Conservation (phyloP, 345 rosid species). For the Eucalyptus pauciflora region DNA sequence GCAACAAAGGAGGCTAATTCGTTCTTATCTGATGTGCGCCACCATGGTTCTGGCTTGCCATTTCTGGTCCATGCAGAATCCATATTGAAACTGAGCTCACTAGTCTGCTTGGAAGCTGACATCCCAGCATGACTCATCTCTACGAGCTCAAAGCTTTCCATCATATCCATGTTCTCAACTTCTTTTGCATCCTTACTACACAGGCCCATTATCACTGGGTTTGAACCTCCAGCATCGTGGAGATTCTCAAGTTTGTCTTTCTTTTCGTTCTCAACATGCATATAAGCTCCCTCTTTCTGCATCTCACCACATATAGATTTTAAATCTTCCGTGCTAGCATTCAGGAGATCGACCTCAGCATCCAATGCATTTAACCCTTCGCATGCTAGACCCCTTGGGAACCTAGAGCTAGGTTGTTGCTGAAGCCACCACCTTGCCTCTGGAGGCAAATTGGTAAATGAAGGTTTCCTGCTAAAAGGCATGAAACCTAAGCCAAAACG, state of each 20-base stretch:
- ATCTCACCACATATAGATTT: not conserved
- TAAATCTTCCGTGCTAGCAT: constrained; percentile 5
- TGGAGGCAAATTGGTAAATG: constrained; percentile 33
- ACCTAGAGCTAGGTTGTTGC: constrained; percentile 48
- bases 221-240: not conserved
- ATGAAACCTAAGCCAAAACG: constrained; percentile 36
- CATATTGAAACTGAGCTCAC: constrained; percentile 26
- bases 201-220: not conserved
- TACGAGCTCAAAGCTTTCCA: constrained; percentile 21
- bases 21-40: constrained; percentile 69
- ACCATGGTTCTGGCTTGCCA: constrained; percentile 75
- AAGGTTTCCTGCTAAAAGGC: constrained; percentile 40
- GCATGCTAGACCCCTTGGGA: constrained; percentile 36
- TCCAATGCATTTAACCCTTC: constrained; percentile 44
- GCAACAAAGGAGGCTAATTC: constrained; percentile 88
- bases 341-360: constrained; percentile 32
- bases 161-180: constrained; percentile 26
- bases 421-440: constrained; percentile 70
- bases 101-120: constrained; percentile 13
- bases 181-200: constrained; percentile 11
- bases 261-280: not conserved
- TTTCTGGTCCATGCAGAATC: constrained; percentile 52
- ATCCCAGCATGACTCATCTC: constrained; percentile 19
- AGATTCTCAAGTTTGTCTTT: not conserved
- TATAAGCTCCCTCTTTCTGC: not conserved